Percentiles rank a stretch among this genome's conserved stretches.
These are phyloP conservation scores for Lantana camara DNA, from an alignment of 257 asterid genomes.

Conservation along the genomic window DNA sequence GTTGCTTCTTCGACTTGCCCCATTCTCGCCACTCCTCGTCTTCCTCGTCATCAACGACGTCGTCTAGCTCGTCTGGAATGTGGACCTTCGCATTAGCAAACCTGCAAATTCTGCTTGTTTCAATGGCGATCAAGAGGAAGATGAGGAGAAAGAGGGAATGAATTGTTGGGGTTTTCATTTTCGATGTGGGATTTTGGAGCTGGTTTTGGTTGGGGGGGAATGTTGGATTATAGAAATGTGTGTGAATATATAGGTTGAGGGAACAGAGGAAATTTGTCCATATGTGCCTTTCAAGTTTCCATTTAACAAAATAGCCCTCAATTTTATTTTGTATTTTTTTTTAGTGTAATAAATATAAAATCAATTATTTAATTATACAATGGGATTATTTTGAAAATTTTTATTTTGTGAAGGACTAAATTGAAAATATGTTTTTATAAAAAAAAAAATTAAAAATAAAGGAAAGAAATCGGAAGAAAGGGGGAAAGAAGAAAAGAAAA, in stretches of 20 bases:
- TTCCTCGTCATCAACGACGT: conserved; percentile 85
- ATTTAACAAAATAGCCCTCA: no score
- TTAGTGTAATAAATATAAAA: no score
- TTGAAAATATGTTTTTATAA: no score
- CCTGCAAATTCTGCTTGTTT: conserved; percentile 26
- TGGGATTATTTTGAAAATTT: no score
- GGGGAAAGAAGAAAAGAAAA: no score
- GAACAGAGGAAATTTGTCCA: conserved; percentile 13
- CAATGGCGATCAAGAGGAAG: conserved; percentile 45
- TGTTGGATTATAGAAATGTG: neutral
- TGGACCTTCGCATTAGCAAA: conserved; percentile 59
- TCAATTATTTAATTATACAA: no score
- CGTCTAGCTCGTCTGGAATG: conserved; percentile 79
- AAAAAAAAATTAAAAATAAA: no score
- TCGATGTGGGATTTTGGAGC: neutral
- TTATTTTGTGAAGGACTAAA: no score
- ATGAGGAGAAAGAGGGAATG: conserved; percentile 29
- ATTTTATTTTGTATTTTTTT: no score
- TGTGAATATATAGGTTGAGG: conserved; percentile 30
- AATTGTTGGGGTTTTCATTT: conserved; percentile 35
- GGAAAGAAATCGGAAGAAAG: no score
- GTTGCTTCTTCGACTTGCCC: conserved; percentile 61
- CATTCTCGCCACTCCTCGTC: conserved; percentile 83
- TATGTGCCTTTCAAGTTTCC: no score
- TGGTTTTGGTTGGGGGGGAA: neutral